Percentiles rank a stretch among this genome's conserved stretches.
phyloP scores from a whole-genome alignment of 140 eudicot species.

The Ambrosia hybrid region DNA sequence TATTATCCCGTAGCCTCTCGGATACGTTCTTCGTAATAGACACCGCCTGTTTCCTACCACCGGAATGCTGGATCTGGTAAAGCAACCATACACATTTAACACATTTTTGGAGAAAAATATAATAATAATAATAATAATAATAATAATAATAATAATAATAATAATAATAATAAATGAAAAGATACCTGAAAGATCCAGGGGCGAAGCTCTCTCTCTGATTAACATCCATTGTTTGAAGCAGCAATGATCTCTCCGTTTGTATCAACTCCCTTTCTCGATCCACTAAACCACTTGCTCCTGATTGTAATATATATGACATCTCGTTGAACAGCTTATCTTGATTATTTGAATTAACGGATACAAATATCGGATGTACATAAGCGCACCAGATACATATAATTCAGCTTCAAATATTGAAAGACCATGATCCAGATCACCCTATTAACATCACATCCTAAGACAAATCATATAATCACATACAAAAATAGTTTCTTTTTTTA shows the following conservation, averaged over 20 bases:
- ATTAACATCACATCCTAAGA: slow-evolving; percentile 4
- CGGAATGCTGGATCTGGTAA: slow-evolving; percentile 76
- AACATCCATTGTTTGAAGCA: slow-evolving; percentile 64
- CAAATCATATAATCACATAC: not conserved
- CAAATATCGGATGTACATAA: slow-evolving; percentile 50
- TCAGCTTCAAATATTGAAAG: too few relatives aligned
- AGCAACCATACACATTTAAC: slow-evolving; percentile 60
- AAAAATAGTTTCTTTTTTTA: not conserved
- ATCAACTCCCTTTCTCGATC: slow-evolving; percentile 65
- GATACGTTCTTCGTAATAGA: slow-evolving; percentile 25
- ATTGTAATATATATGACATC: slow-evolving; percentile 40
- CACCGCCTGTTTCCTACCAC: slow-evolving; percentile 37
- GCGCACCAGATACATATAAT: too few relatives aligned
- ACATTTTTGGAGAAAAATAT: too few relatives aligned
- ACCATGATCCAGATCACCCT: slow-evolving; percentile 72
- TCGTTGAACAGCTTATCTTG: slow-evolving; percentile 27
- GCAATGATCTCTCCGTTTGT: slow-evolving; percentile 57
- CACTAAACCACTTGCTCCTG: slow-evolving; percentile 80
- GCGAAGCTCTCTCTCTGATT: slow-evolving; percentile 73
- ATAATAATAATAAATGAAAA: too few relatives aligned
- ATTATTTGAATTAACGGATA: slow-evolving; percentile 31
- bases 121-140: too few relatives aligned
- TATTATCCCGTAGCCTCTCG: slow-evolving; percentile 37
- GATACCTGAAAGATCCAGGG: slow-evolving; percentile 68
- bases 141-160: too few relatives aligned